Evolutionary conservation across 768 basidiomycete species (phyloP).

Genomic region (Boletales sp.): DNA sequence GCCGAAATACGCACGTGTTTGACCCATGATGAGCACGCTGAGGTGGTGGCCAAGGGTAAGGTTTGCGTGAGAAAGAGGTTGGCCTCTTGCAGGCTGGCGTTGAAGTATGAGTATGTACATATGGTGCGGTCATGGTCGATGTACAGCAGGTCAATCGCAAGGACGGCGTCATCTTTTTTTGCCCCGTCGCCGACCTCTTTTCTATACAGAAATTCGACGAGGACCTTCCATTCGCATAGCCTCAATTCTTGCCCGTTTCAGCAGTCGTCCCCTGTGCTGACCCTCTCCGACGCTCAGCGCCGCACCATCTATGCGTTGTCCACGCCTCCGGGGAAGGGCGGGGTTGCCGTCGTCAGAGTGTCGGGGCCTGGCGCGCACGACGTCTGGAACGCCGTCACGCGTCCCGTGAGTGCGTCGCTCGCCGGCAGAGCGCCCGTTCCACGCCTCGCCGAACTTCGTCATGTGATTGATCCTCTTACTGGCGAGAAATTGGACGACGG

Average conservation of each 20-base stretch:
- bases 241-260: conserved; percentile 12
- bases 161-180: conserved; percentile 4
- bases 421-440: conserved; percentile 40
- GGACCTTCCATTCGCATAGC: conserved; percentile 13
- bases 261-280: conserved; percentile 9
- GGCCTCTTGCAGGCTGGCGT: not conserved
- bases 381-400: conserved; percentile 63
- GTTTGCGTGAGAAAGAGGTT: conserved; percentile 20
- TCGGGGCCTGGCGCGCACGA: conserved; percentile 70
- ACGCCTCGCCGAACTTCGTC: conserved; percentile 69
- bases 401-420: conserved; percentile 18
- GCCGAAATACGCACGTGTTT: conserved; percentile 58
- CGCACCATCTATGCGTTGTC: conserved; percentile 84
- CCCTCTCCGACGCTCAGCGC: conserved; percentile 51
- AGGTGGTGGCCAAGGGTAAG: not conserved
- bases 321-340: conserved; percentile 82
- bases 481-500: conserved; percentile 73
- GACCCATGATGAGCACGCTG: conserved; percentile 56
- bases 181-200: not conserved
- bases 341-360: conserved; percentile 77
- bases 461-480: conserved; percentile 58
- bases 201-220: conserved; percentile 27
- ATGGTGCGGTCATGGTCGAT: conserved; percentile 23
- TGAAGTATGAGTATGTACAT: not conserved
- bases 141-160: conserved; percentile 1